phyloP scores from a whole-genome alignment of 2,329 filamentous ascomycete genomes.

The Cercospora berteroae region DNA sequence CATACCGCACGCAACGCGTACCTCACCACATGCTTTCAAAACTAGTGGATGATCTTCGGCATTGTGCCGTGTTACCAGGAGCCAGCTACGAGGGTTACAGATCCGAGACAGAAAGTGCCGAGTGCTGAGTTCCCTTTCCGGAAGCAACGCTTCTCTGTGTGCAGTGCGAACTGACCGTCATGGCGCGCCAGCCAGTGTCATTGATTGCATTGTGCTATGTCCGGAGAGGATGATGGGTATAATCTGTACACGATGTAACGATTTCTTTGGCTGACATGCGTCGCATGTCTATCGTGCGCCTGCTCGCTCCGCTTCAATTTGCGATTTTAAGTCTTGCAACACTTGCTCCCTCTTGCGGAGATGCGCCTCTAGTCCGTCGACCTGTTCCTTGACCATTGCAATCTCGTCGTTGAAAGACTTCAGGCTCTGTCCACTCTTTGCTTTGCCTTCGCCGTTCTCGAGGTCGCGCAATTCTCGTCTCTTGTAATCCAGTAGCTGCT shows the following conservation, averaged over 20 bases:
- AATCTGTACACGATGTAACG: neutral
- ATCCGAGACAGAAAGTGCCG: no score
- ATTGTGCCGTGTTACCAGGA: no score
- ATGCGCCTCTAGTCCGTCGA: constrained; percentile 85
- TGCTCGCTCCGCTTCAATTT: constrained; percentile 75
- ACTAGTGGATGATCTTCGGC: no score
- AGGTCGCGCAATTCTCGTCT: constrained; percentile 71
- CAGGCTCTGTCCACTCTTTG: constrained; percentile 67
- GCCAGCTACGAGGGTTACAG: no score
- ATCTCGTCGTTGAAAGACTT: constrained; percentile 82
- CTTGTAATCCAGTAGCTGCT: constrained; percentile 95
- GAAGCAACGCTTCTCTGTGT: no score
- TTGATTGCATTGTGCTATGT: neutral
- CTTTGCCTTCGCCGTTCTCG: constrained; percentile 68
- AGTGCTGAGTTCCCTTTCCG: no score
- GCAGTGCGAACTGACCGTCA: no score
- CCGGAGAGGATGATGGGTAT: constrained; percentile 5
- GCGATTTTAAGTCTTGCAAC: constrained; percentile 70
- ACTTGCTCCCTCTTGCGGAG: constrained; percentile 71
- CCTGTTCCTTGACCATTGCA: constrained; percentile 85
- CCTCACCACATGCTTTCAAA: no score
- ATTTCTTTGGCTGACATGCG: neutral
- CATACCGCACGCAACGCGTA: no score
- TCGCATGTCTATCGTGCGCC: constrained; percentile 19
- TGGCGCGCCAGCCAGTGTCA: no score